These are phyloP conservation scores for Theobroma cacao DNA, from an alignment of 345 rosid species.

Conservation along the genomic window DNA sequence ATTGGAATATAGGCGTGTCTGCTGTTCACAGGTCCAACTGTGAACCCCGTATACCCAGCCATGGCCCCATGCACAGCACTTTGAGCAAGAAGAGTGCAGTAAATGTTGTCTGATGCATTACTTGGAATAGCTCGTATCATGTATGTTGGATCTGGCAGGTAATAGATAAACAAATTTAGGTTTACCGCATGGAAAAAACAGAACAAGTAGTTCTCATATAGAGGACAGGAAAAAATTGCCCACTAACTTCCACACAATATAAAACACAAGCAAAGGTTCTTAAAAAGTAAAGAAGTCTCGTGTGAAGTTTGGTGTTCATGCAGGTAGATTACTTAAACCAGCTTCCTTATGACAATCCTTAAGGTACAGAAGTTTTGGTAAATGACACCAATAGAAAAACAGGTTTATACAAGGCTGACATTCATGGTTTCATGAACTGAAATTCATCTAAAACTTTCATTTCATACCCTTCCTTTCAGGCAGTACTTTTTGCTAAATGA, in stretches of 20 bases:
- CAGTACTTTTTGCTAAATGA: not conserved
- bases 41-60: slow-evolving; percentile 97
- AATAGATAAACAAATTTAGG: not conserved
- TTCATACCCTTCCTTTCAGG: not conserved
- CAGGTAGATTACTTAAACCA: not conserved
- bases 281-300: not conserved
- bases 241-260: not conserved
- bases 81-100: slow-evolving; percentile 97
- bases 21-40: slow-evolving; percentile 93
- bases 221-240: not conserved
- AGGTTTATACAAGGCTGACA: not conserved
- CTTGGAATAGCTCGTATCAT: slow-evolving; percentile 95
- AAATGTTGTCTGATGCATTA: slow-evolving; percentile 91
- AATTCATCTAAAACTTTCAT: not conserved
- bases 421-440: not conserved
- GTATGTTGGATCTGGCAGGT: slow-evolving; percentile 78
- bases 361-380: not conserved
- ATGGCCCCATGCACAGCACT: slow-evolving; percentile 98
- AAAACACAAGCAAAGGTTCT: not conserved
- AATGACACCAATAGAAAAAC: not conserved
- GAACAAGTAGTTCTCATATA: not conserved
- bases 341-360: not conserved
- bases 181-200: not conserved
- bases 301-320: not conserved
- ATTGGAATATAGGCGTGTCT: slow-evolving; percentile 90